These are phyloP conservation scores for Castanea mollissima DNA, from an alignment of 306 rosid genomes.

Conservation along the genomic window DNA sequence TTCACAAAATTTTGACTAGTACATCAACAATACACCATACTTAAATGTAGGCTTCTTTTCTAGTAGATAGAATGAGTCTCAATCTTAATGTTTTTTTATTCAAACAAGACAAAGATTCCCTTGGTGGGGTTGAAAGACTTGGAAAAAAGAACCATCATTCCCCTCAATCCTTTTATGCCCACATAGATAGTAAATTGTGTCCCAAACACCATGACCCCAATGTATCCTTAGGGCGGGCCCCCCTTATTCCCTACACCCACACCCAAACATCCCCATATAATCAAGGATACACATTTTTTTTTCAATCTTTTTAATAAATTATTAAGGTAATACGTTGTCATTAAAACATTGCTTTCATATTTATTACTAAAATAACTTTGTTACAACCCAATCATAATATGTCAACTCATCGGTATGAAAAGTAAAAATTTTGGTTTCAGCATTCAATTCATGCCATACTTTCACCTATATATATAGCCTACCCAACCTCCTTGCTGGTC, in stretches of 20 bases:
- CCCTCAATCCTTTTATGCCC: constrained; percentile 26
- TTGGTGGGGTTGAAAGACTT: constrained; percentile 33
- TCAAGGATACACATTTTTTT: neutral
- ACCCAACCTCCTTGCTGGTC: constrained; percentile 16
- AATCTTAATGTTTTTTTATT: neutral
- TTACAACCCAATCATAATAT: too few relatives aligned
- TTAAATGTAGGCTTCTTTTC: neutral
- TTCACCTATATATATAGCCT: constrained; percentile 33
- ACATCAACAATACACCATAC: neutral
- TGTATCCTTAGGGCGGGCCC: constrained; percentile 29
- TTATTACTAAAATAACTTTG: too few relatives aligned
- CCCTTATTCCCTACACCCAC: constrained; percentile 33
- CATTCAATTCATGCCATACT: neutral
- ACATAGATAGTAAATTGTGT: constrained; percentile 15
- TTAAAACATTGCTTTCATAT: too few relatives aligned
- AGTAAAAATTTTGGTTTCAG: too few relatives aligned
- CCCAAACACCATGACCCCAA: constrained; percentile 36
- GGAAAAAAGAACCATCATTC: constrained; percentile 29
- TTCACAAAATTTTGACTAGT: neutral
- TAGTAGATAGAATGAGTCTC: constrained; percentile 20
- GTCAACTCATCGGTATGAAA: too few relatives aligned
- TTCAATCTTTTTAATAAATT: too few relatives aligned
- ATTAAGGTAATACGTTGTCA: too few relatives aligned
- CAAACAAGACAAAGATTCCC: constrained; percentile 63
- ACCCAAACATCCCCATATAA: constrained; percentile 13